Conservation (phyloP, 2,329 filamentous ascomycete genomes). For the Arachnomyces sp. region DNA sequence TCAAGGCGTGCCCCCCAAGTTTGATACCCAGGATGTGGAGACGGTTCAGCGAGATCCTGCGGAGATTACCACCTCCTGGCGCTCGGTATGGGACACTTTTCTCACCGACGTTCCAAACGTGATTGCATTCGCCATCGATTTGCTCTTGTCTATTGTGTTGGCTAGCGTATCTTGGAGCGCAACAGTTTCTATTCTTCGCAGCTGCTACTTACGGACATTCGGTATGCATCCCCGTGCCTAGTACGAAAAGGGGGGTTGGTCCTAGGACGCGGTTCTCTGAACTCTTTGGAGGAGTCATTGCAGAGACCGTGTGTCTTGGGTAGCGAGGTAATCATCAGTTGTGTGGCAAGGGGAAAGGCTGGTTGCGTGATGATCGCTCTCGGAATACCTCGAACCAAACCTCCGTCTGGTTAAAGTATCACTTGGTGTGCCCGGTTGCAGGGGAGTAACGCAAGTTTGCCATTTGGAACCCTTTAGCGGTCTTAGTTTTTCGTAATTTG, state of each 20-base stretch:
- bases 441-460: too few relatives aligned
- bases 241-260: neutral
- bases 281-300: conserved; percentile 32
- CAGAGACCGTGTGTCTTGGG: conserved; percentile 43
- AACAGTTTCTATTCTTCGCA: conserved; percentile 40
- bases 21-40: too few relatives aligned
- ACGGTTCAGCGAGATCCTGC: too few relatives aligned
- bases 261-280: conserved; percentile 28
- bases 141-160: conserved; percentile 38
- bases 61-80: too few relatives aligned
- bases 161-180: conserved; percentile 37
- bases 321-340: conserved; percentile 9
- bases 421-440: too few relatives aligned
- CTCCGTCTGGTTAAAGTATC: too few relatives aligned
- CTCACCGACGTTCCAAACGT: conserved; percentile 37
- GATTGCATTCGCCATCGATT: conserved; percentile 40
- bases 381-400: too few relatives aligned
- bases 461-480: too few relatives aligned
- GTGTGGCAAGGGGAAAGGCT: too few relatives aligned
- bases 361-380: too few relatives aligned
- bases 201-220: conserved; percentile 35
- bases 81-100: conserved; percentile 18
- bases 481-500: too few relatives aligned
- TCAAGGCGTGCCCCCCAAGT: too few relatives aligned
- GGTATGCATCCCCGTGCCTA: conserved; percentile 7